These are phyloP conservation scores for Lasiodiplodia sp. DNA, from an alignment of 2,329 filamentous ascomycete genomes.

Conservation along the genomic window DNA sequence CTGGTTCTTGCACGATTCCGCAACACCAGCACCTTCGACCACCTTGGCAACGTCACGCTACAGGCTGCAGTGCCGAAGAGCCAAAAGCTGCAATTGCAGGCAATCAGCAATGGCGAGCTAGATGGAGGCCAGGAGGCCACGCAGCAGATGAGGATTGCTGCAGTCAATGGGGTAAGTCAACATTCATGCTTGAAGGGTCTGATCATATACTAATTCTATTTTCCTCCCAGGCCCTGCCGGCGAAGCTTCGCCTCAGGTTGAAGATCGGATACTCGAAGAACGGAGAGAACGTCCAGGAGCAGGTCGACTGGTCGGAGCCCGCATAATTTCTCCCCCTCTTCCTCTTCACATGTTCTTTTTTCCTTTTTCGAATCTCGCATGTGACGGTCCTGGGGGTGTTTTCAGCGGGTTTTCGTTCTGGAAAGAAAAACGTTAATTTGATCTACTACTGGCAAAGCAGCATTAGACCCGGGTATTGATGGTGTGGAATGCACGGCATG, in stretches of 20 bases:
- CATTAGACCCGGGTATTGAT: conserved; percentile 11
- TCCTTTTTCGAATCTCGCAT: conserved; percentile 6
- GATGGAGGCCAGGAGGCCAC: conserved; percentile 81
- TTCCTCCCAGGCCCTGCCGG: conserved; percentile 63
- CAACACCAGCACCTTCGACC: conserved; percentile 72
- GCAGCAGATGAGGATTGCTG: conserved; percentile 83
- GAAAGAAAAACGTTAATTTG: background rate
- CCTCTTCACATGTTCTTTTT: conserved; percentile 7
- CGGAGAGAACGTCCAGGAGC: conserved; percentile 77
- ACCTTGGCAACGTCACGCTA: conserved; percentile 77
- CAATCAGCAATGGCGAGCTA: conserved; percentile 82
- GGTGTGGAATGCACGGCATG: background rate
- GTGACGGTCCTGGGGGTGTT: conserved; percentile 8
- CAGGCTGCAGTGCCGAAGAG: conserved; percentile 97
- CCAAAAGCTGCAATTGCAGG: conserved; percentile 90
- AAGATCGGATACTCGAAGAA: conserved; percentile 82
- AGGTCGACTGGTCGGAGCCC: conserved; percentile 96
- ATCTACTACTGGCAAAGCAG: background rate
- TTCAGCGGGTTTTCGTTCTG: background rate
- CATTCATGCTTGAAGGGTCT: background rate
- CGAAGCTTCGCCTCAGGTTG: conserved; percentile 78
- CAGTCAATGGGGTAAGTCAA: conserved; percentile 86
- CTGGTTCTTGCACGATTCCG: conserved; percentile 85
- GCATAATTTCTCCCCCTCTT: conserved; percentile 26
- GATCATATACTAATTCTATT: conserved; percentile 17